Conservation (phyloP, 2,329 filamentous ascomycete species). For the Penicillium psychrosexuale region DNA sequence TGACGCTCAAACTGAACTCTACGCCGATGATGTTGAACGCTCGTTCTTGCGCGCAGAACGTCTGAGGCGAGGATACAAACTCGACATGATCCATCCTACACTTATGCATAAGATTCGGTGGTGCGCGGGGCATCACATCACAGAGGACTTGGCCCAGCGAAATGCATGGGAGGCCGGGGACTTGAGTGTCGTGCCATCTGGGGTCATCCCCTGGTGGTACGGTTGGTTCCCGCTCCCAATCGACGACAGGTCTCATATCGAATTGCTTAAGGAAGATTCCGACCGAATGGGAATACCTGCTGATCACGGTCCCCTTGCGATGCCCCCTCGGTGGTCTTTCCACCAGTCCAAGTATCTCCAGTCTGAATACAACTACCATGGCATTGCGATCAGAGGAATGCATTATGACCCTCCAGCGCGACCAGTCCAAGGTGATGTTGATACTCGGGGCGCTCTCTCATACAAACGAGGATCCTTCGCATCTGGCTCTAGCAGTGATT, state of each 20-base stretch:
- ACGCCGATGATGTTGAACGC: neutral
- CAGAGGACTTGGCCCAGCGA: neutral
- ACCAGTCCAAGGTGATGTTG: slow-evolving; percentile 37
- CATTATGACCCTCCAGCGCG: slow-evolving; percentile 3
- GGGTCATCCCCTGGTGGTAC: slow-evolving; percentile 5
- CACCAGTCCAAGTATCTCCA: slow-evolving; percentile 13
- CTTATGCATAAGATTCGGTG: neutral
- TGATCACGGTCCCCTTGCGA: neutral
- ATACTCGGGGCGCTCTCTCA: slow-evolving; percentile 45
- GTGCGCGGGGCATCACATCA: neutral
- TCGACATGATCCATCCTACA: neutral
- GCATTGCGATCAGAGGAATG: slow-evolving; percentile 3
- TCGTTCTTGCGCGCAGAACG: neutral
- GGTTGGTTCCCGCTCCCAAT: neutral
- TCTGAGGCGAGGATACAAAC: neutral
- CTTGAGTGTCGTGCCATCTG: neutral
- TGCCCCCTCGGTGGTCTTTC: slow-evolving; percentile 9
- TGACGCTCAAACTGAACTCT: neutral
- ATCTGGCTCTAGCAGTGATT: slow-evolving; percentile 7
- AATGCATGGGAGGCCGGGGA: neutral
- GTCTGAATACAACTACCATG: slow-evolving; percentile 2
- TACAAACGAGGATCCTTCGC: neutral
- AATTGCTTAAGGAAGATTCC: slow-evolving; percentile 1
- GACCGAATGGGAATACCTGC: neutral
- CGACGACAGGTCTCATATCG: slow-evolving; percentile 3